phyloP scores from a whole-genome alignment of 352 stramenopile genomes.

The Pythium dissimile region DNA sequence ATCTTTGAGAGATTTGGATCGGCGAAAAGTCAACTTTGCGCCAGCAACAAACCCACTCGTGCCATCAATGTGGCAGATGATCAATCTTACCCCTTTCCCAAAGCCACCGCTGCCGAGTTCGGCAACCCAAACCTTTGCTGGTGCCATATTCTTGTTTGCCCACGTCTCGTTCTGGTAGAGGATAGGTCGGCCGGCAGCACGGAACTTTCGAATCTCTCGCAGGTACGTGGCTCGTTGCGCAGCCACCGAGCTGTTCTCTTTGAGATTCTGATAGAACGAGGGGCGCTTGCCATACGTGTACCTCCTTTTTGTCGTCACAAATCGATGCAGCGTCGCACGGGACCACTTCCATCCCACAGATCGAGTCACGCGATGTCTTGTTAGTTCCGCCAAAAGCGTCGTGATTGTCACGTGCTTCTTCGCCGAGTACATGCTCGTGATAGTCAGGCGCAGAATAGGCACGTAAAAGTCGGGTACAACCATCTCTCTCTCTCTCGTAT shows the following conservation, averaged over 20 bases:
- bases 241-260: background rate
- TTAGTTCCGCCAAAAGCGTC: background rate
- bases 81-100: conserved; percentile 17
- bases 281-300: conserved; percentile 1
- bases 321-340: background rate
- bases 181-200: background rate
- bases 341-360: conserved; percentile 7
- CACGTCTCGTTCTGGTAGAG: conserved; percentile 11
- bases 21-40: conserved; percentile 21
- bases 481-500: background rate
- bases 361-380: too few relatives aligned
- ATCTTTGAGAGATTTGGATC: conserved; percentile 23
- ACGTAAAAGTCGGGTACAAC: background rate
- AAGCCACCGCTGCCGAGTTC: conserved; percentile 10
- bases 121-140: background rate
- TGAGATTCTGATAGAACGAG: background rate
- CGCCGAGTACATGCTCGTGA: background rate
- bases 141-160: conserved; percentile 12
- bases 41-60: conserved; percentile 15
- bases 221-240: background rate
- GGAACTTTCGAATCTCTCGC: background rate
- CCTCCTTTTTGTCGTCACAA: background rate
- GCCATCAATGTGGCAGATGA: conserved; percentile 25
- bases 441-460: background rate
- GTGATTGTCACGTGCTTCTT: background rate